Evolutionary conservation across 2,329 filamentous ascomycete genomes (phyloP).

Genomic region (Annulohypoxylon truncatum): DNA sequence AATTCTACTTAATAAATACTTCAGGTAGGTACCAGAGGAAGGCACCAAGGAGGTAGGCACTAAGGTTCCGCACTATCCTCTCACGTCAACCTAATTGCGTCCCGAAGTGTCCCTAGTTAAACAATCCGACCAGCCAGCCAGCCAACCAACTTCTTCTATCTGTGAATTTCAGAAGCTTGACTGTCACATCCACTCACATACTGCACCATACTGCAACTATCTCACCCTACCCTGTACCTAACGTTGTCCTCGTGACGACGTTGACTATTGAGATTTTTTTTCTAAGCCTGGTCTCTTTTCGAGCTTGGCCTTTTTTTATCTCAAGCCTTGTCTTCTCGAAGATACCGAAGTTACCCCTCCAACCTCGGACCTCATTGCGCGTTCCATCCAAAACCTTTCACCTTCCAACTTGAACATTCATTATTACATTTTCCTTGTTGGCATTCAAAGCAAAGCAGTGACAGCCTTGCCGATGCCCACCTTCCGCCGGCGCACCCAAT

Average conservation of each 20-base stretch:
- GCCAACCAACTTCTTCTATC: slow-evolving; percentile 30
- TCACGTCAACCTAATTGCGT: slow-evolving; percentile 34
- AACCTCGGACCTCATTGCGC: neutral
- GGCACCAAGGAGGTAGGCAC: neutral
- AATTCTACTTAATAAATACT: neutral
- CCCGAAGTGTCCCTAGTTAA: slow-evolving; percentile 35
- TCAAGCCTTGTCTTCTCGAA: neutral
- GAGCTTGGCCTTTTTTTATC: neutral
- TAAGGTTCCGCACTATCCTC: slow-evolving; percentile 8
- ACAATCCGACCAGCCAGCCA: neutral
- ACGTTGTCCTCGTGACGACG: slow-evolving; percentile 40
- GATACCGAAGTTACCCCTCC: neutral
- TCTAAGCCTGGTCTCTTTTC: slow-evolving; percentile 1
- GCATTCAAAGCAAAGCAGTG: slow-evolving; percentile 26
- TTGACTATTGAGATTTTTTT: slow-evolving; percentile 34
- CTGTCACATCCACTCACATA: slow-evolving; percentile 31
- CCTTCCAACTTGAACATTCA: neutral
- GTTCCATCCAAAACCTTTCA: neutral
- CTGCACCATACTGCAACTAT: slow-evolving; percentile 21
- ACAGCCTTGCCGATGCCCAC: slow-evolving; percentile 34
- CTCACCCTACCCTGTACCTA: slow-evolving; percentile 35
- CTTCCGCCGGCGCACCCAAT: slow-evolving; percentile 15
- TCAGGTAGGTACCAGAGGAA: neutral
- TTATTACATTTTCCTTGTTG: slow-evolving; percentile 7
- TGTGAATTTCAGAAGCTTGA: slow-evolving; percentile 39